Percentiles rank a stretch among this genome's conserved stretches.
Evolutionary conservation across 2,329 filamentous ascomycete genomes (phyloP).

Genomic region (Talaromyces sp.): DNA sequence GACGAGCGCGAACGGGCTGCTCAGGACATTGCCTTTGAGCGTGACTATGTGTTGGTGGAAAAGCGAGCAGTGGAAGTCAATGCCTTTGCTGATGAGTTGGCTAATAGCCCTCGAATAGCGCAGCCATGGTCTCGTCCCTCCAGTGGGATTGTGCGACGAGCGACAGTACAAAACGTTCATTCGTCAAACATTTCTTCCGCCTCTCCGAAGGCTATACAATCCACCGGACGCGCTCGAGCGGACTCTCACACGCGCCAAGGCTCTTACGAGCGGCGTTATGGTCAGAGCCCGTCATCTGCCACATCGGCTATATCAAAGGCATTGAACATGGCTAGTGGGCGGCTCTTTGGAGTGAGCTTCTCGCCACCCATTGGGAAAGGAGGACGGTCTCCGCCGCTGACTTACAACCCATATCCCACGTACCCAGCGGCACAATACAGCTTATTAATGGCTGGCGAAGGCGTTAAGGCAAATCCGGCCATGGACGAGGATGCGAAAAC

Average conservation of each 20-base stretch:
- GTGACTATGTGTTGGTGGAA: slow-evolving; percentile 94
- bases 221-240: slow-evolving; percentile 60
- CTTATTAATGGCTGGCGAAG: slow-evolving; percentile 58
- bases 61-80: slow-evolving; percentile 95
- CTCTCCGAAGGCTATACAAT: slow-evolving; percentile 67
- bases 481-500: slow-evolving; percentile 75
- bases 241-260: slow-evolving; percentile 66
- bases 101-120: slow-evolving; percentile 65
- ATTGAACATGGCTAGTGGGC: slow-evolving; percentile 80
- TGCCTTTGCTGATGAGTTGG: slow-evolving; percentile 90
- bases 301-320: slow-evolving; percentile 93
- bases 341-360: slow-evolving; percentile 48
- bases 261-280: slow-evolving; percentile 78
- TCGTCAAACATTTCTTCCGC: slow-evolving; percentile 59
- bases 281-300: slow-evolving; percentile 66
- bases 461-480: slow-evolving; percentile 52
- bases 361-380: slow-evolving; percentile 46
- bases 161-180: slow-evolving; percentile 70
- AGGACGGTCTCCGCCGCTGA: slow-evolving; percentile 43
- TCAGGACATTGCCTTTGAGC: slow-evolving; percentile 82
- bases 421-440: slow-evolving; percentile 73
- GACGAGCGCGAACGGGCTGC: slow-evolving; percentile 61
- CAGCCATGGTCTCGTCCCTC: slow-evolving; percentile 49
- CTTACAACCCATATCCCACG: slow-evolving; percentile 68
- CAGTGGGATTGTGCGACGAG: slow-evolving; percentile 64